phyloP scores from a whole-genome alignment of 1,284 basidiomycete genomes.

The Cryptococcus jaspeensis region DNA sequence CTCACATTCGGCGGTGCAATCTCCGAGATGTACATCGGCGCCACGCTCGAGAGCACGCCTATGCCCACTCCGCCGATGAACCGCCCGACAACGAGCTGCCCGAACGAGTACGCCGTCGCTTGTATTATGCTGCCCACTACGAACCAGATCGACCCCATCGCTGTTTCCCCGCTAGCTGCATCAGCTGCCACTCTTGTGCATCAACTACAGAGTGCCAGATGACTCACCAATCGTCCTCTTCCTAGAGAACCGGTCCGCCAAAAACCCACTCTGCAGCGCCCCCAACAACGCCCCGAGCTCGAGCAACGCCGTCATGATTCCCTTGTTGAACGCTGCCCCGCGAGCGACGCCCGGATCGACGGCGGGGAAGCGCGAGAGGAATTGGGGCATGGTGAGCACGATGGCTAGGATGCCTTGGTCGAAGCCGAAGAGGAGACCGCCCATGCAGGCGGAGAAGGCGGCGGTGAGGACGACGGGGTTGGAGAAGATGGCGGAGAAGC shows the following conservation, averaged over 20 bases:
- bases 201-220: not conserved
- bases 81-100: slow-evolving; percentile 33
- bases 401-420: slow-evolving; percentile 43
- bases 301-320: slow-evolving; percentile 38
- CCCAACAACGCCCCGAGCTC: slow-evolving; percentile 43
- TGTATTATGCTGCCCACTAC: slow-evolving; percentile 35
- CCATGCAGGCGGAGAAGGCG: slow-evolving; percentile 20
- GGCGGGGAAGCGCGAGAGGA: slow-evolving; percentile 33
- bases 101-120: slow-evolving; percentile 23
- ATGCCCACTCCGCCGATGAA: slow-evolving; percentile 31
- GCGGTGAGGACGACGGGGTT: slow-evolving; percentile 16
- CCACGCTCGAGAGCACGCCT: slow-evolving; percentile 40
- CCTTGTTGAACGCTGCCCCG: slow-evolving; percentile 27
- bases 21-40: slow-evolving; percentile 50
- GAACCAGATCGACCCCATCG: slow-evolving; percentile 30
- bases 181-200: not conserved
- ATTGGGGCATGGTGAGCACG: slow-evolving; percentile 35
- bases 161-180: not conserved
- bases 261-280: slow-evolving; percentile 27
- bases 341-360: slow-evolving; percentile 19
- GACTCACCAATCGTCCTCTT: slow-evolving; percentile 35
- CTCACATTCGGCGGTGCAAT: slow-evolving; percentile 55
- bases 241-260: slow-evolving; percentile 34
- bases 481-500: slow-evolving; percentile 19
- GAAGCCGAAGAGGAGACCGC: slow-evolving; percentile 29